Evolutionary conservation across 257 asterid species (phyloP), one percentile per base, ranked within the genome.

Genomic region (Buddleja alternifolia): DNA sequence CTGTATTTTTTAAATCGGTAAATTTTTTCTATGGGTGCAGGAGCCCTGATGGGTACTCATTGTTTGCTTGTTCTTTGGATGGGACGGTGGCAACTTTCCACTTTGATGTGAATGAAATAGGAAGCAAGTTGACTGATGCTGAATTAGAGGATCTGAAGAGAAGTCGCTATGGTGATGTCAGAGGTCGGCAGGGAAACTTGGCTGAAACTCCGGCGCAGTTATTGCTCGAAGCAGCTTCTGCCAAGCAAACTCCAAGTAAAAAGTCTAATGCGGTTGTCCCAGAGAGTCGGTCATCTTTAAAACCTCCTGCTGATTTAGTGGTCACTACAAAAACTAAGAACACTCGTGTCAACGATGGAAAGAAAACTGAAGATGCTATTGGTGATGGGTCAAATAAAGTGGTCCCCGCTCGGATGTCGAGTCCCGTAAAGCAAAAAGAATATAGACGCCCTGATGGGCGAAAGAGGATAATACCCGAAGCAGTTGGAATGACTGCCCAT

Each of bases 11-110:
- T 48, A 40, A 21, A 24, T 78, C 60, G 29, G 47, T 8, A 53
- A 52, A 63, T n/a, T 73, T 71, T 71, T 20, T 55, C 56, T 72
- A 63, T 46, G 57, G 62, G 10, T 82, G 78, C 88, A 93, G 99
- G 99, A 91, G 97, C 77, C 99, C 99, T 54, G 96, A 94, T 79
- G 99, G 99, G 17, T 94, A 91, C 78, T 87, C 99, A 14, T 72
- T 94, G 42, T 89, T 94, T 72, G 97, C 99, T 42, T 94, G 99
- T 68, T 94, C 99, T 62, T 77, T 91, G 84, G 99, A 94, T 69
- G 99, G 99, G 55, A 84, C 96, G 23, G 93, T 83, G 57, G 96
- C 95, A 58, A 87, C 96, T 62, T 93, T 89, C 67, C 87, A 84
- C 76, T 93, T 93, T 75, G 97, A 87, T 62, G 84, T 48, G 47